Base-by-base conservation (phyloP, 768 basidiomycete species). In the Amanita thiersii region DNA sequence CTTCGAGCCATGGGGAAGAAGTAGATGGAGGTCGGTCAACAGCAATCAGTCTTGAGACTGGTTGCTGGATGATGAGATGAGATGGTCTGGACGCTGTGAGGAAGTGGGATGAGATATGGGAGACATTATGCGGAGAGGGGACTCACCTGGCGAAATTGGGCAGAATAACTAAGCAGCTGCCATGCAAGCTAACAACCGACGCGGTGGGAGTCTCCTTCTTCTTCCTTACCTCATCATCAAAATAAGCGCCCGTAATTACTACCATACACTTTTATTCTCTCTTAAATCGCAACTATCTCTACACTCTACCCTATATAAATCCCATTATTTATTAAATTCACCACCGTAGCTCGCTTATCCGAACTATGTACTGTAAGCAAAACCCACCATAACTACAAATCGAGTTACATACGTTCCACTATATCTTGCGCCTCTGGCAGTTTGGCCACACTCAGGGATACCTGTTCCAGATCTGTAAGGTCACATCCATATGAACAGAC, bases 1-100 rank as follows among this genome's bases (percentile, higher is more conserved):
- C 78, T 84, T 72, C 77, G 79, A 48, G 82, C 79, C 80, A 86
- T 84, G 56, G 62, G 65, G 56, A 50, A 46, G 51, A 47, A 48
- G 49, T 49, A 51, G 56, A 55, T 57, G 60, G 51, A 60, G 58
- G 60, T 56, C 58, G 55, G 47, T 53, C 55, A 50, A 52, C 56
- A 63, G 59, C 62, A 59, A 66, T 60, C 63, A 59, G 58, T 62
- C 47, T 43, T 43, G 32, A 47, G 10, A 36, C 33, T 37, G 40
- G 24, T 36, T 36, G 30, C 21, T 10, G 33, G 24, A 32, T 4
- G n/a, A n/a, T 19, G 15, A 25, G 40, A 25, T 24, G 9, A 5
- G 34, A 26, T 24, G 14, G 35, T 33, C 32, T 41, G 39, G 18
- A 37, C 20, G 20, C 34, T 36, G 23, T 18, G 17, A 17, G 23